phyloP scores from a whole-genome alignment of 192 early-diverging fungal species.

The Physocladia obscura region DNA sequence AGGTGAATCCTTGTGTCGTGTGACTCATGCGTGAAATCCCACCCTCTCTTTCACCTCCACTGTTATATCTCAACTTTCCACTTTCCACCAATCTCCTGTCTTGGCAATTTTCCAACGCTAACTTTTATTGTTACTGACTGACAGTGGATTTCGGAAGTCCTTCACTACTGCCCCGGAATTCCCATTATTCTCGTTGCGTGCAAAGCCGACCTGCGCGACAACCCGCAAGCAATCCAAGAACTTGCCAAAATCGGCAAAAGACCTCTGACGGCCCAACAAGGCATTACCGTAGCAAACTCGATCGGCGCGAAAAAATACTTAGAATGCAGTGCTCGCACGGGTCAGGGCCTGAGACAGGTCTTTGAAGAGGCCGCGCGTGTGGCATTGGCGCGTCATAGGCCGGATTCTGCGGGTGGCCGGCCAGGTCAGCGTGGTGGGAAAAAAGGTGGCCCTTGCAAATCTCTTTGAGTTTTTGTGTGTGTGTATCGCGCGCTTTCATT shows the following conservation, averaged over 20 bases:
- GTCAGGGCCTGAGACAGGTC: slow-evolving; percentile 79
- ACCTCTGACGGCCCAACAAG: slow-evolving; percentile 21
- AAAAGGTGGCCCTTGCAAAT: too few relatives aligned
- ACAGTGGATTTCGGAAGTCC: slow-evolving; percentile 38
- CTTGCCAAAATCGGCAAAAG: background rate
- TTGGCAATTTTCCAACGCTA: too few relatives aligned
- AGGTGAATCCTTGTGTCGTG: slow-evolving; percentile 23
- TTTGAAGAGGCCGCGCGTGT: slow-evolving; percentile 72
- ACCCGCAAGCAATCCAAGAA: slow-evolving; percentile 8
- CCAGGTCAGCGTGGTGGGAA: too few relatives aligned
- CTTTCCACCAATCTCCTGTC: too few relatives aligned
- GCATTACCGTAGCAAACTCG: slow-evolving; percentile 17
- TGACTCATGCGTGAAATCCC: too few relatives aligned
- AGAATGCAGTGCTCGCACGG: slow-evolving; percentile 54
- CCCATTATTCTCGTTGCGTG: slow-evolving; percentile 41
- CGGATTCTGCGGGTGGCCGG: too few relatives aligned
- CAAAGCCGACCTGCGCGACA: slow-evolving; percentile 37
- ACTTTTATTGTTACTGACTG: too few relatives aligned
- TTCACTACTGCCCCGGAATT: slow-evolving; percentile 31
- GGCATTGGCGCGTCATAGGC: too few relatives aligned
- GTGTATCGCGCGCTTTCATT: too few relatives aligned
- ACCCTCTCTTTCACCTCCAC: too few relatives aligned
- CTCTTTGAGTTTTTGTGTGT: too few relatives aligned
- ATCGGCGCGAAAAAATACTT: slow-evolving; percentile 34
- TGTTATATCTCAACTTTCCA: background rate